phyloP scores from a whole-genome alignment of 176 grass and related monocot species.

The Carex pumila region DNA sequence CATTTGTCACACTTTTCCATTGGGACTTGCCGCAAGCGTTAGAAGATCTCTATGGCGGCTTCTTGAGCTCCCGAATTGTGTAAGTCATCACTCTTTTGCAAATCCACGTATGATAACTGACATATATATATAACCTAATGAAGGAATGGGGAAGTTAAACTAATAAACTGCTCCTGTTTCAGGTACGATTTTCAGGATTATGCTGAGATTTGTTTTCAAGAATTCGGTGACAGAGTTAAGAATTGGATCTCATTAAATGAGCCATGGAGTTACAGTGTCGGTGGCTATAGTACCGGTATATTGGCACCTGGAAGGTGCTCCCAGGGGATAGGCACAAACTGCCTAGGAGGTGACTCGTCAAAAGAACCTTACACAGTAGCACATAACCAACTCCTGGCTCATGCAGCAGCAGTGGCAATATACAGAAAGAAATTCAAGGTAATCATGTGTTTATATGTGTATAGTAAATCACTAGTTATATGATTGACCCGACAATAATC shows the following conservation, averaged over 20 bases:
- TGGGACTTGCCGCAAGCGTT: conserved; percentile 77
- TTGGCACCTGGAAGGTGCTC: conserved; percentile 75
- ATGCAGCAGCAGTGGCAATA: conserved; percentile 46
- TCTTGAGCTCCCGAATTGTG: conserved; percentile 60
- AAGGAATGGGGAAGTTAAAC: not conserved
- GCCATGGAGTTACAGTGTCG: conserved; percentile 71
- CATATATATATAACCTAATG: not conserved
- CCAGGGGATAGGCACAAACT: conserved; percentile 13
- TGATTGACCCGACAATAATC: not conserved
- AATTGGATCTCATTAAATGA: conserved; percentile 88
- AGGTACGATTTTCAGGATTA: conserved; percentile 70
- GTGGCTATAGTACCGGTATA: conserved; percentile 41
- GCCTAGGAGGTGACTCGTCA: conserved; percentile 54
- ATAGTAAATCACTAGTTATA: not conserved
- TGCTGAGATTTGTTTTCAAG: conserved; percentile 58
- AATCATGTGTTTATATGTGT: not conserved
- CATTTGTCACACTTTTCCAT: conserved; percentile 86
- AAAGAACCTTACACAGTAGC: conserved; percentile 66
- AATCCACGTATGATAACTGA: not conserved
- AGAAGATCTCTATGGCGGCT: conserved; percentile 66
- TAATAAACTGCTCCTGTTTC: conserved; percentile 11
- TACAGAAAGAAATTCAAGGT: conserved; percentile 77
- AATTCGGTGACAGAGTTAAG: conserved; percentile 77
- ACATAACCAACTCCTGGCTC: conserved; percentile 68
- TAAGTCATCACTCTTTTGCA: conserved; percentile 26